These are phyloP conservation scores for Alternaria novae-zelandiae DNA, from an alignment of 2,329 filamentous ascomycete genomes.

Conservation along the genomic window DNA sequence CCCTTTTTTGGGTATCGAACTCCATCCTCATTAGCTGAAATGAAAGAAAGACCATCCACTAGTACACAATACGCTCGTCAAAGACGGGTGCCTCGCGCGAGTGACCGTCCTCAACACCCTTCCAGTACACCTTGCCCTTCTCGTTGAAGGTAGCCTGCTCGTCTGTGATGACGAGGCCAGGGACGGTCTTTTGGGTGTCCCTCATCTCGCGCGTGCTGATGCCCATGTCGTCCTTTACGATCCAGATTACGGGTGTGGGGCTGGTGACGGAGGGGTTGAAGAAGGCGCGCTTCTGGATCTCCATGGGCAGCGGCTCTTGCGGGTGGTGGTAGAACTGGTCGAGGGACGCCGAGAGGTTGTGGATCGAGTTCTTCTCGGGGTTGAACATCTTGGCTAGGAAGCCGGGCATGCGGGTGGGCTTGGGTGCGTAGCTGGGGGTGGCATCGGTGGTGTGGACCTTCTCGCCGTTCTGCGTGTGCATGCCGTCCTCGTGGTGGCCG, in stretches of 20 bases:
- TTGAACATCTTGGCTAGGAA: slow-evolving; percentile 43
- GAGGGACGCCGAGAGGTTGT: slow-evolving; percentile 37
- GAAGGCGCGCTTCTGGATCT: slow-evolving; percentile 52
- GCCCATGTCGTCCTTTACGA: slow-evolving; percentile 53
- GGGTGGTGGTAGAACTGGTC: slow-evolving; percentile 42
- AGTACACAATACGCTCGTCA: slow-evolving; percentile 47
- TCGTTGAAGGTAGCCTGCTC: slow-evolving; percentile 54
- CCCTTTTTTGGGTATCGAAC: slow-evolving; percentile 1
- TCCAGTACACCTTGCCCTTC: slow-evolving; percentile 54
- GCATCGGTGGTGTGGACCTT: slow-evolving; percentile 3
- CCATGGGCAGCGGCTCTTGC: slow-evolving; percentile 39
- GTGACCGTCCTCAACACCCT: slow-evolving; percentile 45
- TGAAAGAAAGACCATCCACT: slow-evolving; percentile 8
- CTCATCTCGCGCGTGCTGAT: slow-evolving; percentile 52
- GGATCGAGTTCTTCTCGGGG: slow-evolving; percentile 41
- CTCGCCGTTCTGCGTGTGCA: slow-evolving; percentile 16
- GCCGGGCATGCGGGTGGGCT: slow-evolving; percentile 37
- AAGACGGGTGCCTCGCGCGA: slow-evolving; percentile 54
- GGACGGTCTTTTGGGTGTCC: slow-evolving; percentile 48
- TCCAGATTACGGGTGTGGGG: slow-evolving; percentile 54
- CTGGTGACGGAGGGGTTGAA: slow-evolving; percentile 53
- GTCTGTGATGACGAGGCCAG: slow-evolving; percentile 51
- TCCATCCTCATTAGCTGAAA: background rate
- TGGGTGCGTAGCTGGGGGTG: slow-evolving; percentile 19
- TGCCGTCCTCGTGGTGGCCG: slow-evolving; percentile 31